These are phyloP conservation scores for Fragaria vesca DNA, from an alignment of 306 rosid species.

Conservation along the genomic window DNA sequence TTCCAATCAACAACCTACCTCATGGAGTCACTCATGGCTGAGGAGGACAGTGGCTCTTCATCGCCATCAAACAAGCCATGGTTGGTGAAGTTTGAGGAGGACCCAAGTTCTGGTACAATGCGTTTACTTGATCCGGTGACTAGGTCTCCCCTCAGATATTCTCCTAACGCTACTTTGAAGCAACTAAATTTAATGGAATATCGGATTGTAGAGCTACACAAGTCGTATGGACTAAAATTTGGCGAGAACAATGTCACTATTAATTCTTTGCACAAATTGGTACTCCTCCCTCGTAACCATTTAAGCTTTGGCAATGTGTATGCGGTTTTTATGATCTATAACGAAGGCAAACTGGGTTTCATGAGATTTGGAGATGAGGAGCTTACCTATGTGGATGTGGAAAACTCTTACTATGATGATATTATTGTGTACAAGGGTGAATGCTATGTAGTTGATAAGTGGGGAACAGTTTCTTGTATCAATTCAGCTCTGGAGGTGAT, in stretches of 20 bases:
- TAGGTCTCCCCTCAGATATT: slow-evolving; percentile 10
- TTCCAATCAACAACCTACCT: slow-evolving; percentile 29
- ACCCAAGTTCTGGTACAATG: slow-evolving; percentile 13
- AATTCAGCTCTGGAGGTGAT: slow-evolving; percentile 28
- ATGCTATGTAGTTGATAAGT: slow-evolving; percentile 30
- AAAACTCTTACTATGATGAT: slow-evolving; percentile 27
- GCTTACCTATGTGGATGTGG: slow-evolving; percentile 17
- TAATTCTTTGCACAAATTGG: slow-evolving; percentile 17
- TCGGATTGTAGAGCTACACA: slow-evolving; percentile 34
- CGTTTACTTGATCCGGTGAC: slow-evolving; percentile 38
- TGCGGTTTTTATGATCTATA: slow-evolving; percentile 15
- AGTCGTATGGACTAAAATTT: slow-evolving; percentile 29
- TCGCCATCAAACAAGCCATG: not conserved
- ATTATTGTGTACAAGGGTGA: slow-evolving; percentile 31
- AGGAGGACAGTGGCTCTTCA: not conserved
- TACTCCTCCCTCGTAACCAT: not conserved
- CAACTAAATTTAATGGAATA: slow-evolving; percentile 28
- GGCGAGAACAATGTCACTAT: not conserved
- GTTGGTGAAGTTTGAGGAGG: slow-evolving; percentile 36
- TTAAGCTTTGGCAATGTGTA: not conserved
- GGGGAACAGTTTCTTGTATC: slow-evolving; percentile 38
- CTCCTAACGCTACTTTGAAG: not conserved
- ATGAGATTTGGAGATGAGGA: slow-evolving; percentile 16
- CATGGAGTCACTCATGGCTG: slow-evolving; percentile 20
- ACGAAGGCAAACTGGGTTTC: slow-evolving; percentile 15